A percentile compares a stretch with the other conserved stretches of the same genome.
These are phyloP conservation scores for Euryodendron excelsum DNA, from an alignment of 148 eudicot genomes.

Conservation along the genomic window DNA sequence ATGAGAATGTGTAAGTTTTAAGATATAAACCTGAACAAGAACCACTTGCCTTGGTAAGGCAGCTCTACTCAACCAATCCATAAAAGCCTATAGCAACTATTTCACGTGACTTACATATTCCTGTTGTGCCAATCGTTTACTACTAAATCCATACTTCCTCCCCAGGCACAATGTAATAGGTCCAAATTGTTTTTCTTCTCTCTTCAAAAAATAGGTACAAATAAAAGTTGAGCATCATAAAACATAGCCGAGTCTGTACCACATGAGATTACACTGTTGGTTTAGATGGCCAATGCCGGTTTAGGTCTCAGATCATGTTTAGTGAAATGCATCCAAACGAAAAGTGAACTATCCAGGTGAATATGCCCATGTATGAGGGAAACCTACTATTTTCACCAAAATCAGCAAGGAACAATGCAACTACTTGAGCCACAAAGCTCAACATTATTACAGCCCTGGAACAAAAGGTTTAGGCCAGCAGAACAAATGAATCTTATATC, in stretches of 20 bases:
- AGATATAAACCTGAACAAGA: no score
- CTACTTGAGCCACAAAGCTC: not conserved
- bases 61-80: no score
- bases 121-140: no score
- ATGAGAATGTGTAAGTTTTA: no score
- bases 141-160: no score
- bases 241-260: not conserved
- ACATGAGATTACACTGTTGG: not conserved
- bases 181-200: no score
- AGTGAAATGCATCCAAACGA: not conserved
- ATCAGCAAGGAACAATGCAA: no score
- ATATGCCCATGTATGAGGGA: not conserved
- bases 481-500: not conserved
- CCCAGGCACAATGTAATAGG: no score
- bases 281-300: not conserved
- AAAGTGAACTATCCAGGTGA: not conserved
- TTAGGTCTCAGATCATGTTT: not conserved
- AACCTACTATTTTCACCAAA: not conserved
- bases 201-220: not conserved
- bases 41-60: no score
- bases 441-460: not conserved
- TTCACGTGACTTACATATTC: no score
- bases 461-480: not conserved
- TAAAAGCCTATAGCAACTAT: no score
- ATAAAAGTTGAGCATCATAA: not conserved